Evolutionary conservation across 768 basidiomycete genomes (phyloP).

Genomic region (Panaeolus papilionaceus): DNA sequence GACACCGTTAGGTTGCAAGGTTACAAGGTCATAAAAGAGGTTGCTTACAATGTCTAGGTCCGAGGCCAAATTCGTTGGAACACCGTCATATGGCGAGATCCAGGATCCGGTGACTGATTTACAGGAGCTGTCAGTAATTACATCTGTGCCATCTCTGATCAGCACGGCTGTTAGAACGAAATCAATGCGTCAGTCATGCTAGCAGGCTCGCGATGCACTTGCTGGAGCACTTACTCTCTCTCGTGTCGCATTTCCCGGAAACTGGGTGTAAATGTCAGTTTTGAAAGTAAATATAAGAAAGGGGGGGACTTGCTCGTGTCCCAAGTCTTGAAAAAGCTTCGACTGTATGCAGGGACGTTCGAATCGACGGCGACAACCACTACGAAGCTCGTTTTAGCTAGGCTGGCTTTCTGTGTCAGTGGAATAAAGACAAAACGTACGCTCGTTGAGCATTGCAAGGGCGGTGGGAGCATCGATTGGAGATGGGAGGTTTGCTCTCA

Average conservation of each 20-base stretch:
- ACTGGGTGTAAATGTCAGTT: slow-evolving; percentile 34
- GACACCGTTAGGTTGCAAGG: background rate
- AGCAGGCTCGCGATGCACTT: background rate
- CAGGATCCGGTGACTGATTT: slow-evolving; percentile 51
- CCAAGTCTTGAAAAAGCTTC: slow-evolving; percentile 54
- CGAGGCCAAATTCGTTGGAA: slow-evolving; percentile 49
- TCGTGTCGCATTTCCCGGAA: slow-evolving; percentile 56
- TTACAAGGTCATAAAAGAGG: background rate
- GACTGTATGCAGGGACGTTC: slow-evolving; percentile 40
- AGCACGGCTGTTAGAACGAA: slow-evolving; percentile 40
- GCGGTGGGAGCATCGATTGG: background rate
- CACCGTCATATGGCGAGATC: slow-evolving; percentile 59
- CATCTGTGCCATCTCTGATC: slow-evolving; percentile 50
- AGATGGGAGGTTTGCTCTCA: background rate
- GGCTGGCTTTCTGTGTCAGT: no score
- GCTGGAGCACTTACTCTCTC: slow-evolving; percentile 47
- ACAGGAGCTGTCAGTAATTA: slow-evolving; percentile 48
- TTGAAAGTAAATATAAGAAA: slow-evolving; percentile 1
- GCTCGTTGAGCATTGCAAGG: background rate
- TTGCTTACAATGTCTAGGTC: slow-evolving; percentile 56
- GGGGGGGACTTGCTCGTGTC: slow-evolving; percentile 46
- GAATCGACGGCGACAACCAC: slow-evolving; percentile 41
- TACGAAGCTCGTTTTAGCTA: slow-evolving; percentile 16
- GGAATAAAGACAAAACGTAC: background rate
- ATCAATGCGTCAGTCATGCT: background rate